Evolutionary conservation across 2,329 filamentous ascomycete genomes (phyloP), one percentile per base, ranked within the genome.

Genomic region (Penicillium sp.): DNA sequence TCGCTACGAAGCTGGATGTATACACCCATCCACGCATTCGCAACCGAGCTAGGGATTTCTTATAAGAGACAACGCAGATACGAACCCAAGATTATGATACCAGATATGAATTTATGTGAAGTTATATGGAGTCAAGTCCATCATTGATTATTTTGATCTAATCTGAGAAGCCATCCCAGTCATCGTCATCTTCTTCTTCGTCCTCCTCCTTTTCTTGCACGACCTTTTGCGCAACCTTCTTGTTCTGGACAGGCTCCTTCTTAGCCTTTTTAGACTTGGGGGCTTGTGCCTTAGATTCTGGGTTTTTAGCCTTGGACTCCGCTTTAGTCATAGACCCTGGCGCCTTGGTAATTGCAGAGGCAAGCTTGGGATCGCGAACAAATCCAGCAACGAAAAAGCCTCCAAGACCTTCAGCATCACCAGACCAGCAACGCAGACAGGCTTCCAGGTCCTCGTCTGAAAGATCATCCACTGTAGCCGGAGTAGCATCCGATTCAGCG

Each of bases 371-470:
- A 72, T 89, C 84, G 52, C 90, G 81, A 3, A 91, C 83, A 74
- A 99, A 96, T 0, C 84, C 91, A n/a, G 87, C 91, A 21, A 97
- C 90, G 67, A 99, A 99, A 75, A 99, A 98, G 0, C 95, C 93
- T 84, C 97, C 96, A 1, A 93, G 90, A 0, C 92, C 91, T 61
- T 89, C 85, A 10, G 87, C 87, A 65, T 93, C 91, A 26, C 86
- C 90, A 65, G 93, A 90, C 73, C 90, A 88, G 31, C 91, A 90
- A 57, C 93, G 82, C 55, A 97, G 88, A 68, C 92, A 96, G 3
- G 84, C 90, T 26, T 93, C 87, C 6, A 80, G 74, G 42, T 80
- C 69, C 51, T 86, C 77, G 1, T 81, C 82, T 67, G 64, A 79
- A 78, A 75, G 54, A 35, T 71, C 58, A 33, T 71, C 58, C 54